Percentiles rank a stretch among this genome's conserved stretches.
Conservation (phyloP, 2,329 filamentous ascomycete species). For the Cercospora nicotianae region DNA sequence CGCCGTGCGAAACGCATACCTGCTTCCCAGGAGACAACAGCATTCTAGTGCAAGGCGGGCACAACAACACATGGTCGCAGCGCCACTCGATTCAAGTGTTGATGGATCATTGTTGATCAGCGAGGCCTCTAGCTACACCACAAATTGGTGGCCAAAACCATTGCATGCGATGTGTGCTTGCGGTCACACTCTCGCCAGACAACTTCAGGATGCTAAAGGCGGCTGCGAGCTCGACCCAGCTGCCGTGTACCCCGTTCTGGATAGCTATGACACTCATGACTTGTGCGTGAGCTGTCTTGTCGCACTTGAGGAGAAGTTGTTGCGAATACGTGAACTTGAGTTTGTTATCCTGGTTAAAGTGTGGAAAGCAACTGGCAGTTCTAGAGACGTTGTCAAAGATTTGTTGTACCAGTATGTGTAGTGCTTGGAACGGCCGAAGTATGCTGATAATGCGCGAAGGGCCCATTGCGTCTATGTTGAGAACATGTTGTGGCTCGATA, state of each 20-base stretch:
- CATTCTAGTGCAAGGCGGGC: not conserved
- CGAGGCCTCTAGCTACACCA: not conserved
- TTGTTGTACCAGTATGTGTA: not conserved
- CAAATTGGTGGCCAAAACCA: not conserved
- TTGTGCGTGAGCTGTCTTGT: not conserved
- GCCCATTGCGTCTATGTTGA: not conserved
- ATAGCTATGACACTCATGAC: not conserved
- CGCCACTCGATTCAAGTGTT: not conserved
- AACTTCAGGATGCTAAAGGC: not conserved
- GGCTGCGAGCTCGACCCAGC: not conserved
- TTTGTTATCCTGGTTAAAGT: not conserved
- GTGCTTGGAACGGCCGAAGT: not conserved
- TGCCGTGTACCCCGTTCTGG: not conserved
- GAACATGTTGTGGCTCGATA: not conserved
- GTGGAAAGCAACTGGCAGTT: not conserved
- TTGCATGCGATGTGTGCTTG: not conserved
- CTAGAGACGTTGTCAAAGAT: not conserved
- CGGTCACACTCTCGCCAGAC: not conserved
- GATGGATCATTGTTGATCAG: not conserved
- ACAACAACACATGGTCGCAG: not conserved
- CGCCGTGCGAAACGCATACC: not conserved
- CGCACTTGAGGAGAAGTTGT: not conserved
- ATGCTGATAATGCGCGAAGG: not conserved
- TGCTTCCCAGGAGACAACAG: not conserved
- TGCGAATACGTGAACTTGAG: not conserved